Evolutionary conservation across 805 yeast species (phyloP).

Genomic region (Kodamaea jinghongensis): DNA sequence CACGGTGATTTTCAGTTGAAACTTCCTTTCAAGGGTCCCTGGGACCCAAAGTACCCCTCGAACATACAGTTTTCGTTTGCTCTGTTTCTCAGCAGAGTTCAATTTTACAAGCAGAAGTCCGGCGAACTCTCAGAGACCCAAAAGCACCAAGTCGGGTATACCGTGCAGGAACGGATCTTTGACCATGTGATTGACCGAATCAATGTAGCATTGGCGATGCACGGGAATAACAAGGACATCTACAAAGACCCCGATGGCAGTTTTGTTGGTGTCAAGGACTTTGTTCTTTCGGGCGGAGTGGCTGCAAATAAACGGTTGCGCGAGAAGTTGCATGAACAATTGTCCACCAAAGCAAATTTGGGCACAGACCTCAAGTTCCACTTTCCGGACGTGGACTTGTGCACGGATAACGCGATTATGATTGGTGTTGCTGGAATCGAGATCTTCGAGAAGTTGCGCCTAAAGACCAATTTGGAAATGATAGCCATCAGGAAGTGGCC

Average conservation of each 20-base stretch:
- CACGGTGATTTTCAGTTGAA: conserved; percentile 19
- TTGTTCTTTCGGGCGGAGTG: conserved; percentile 94
- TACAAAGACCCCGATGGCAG: conserved; percentile 33
- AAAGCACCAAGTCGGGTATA: conserved; percentile 51
- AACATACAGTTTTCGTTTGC: conserved; percentile 65
- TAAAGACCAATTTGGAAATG: conserved; percentile 50
- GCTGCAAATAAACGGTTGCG: conserved; percentile 70
- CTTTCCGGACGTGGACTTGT: conserved; percentile 68
- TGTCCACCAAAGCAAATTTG: conserved; percentile 21
- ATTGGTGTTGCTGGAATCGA: conserved; percentile 98
- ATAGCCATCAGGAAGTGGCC: conserved; percentile 87
- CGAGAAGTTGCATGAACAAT: conserved; percentile 39
- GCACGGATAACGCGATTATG: conserved; percentile 96
- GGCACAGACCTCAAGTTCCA: conserved; percentile 35
- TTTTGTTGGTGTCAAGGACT: conserved; percentile 44
- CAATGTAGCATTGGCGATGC: conserved; percentile 44
- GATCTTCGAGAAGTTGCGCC: conserved; percentile 54
- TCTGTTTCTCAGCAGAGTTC: conserved; percentile 61
- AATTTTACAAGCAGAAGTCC: conserved; percentile 19
- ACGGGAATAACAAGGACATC: conserved; percentile 16
- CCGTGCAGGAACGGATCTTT: conserved; percentile 65
- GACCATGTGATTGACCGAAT: conserved; percentile 69
- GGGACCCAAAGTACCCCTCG: conserved; percentile 27
- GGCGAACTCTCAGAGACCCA: conserved; percentile 39
- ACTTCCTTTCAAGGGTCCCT: conserved; percentile 33